phyloP scores from a whole-genome alignment of 2,329 filamentous ascomycete genomes.

The Neopestalotiopsis sp. region DNA sequence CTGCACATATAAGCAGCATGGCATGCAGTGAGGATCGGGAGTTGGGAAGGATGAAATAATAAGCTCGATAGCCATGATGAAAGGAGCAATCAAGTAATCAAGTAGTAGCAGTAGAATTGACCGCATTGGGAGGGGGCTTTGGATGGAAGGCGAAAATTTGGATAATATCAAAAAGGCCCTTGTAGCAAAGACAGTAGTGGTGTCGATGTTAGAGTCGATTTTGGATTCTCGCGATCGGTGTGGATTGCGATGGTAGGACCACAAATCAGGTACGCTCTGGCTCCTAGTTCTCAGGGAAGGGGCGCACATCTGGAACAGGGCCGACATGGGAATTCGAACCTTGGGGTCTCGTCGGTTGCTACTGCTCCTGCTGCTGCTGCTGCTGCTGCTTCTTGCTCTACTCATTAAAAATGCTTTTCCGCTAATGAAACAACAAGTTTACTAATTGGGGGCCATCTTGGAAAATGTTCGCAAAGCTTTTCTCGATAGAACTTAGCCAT shows the following conservation, averaged over 20 bases:
- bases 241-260: slow-evolving; percentile 3
- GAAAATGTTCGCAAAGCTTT: not conserved
- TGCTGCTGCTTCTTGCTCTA: not conserved
- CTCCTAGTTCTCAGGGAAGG: not conserved
- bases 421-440: not conserved
- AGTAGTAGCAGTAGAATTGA: not conserved
- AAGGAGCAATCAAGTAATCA: not conserved
- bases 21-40: not conserved
- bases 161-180: not conserved
- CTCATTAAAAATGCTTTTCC: not conserved
- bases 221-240: not conserved
- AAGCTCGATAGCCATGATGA: slow-evolving; percentile 2
- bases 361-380: not conserved
- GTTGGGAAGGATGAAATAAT: not conserved
- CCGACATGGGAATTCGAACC: not conserved
- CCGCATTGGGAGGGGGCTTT: not conserved
- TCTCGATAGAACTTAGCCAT: slow-evolving; percentile 1
- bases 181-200: not conserved
- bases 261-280: not conserved
- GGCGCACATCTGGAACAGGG: not conserved
- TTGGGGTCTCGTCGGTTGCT: not conserved
- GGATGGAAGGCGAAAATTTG: slow-evolving; percentile 3
- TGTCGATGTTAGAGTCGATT: not conserved
- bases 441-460: not conserved
- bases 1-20: slow-evolving; percentile 9